Conservation (phyloP, 2,329 filamentous ascomycete genomes). For the Fusarium phyllophilum region DNA sequence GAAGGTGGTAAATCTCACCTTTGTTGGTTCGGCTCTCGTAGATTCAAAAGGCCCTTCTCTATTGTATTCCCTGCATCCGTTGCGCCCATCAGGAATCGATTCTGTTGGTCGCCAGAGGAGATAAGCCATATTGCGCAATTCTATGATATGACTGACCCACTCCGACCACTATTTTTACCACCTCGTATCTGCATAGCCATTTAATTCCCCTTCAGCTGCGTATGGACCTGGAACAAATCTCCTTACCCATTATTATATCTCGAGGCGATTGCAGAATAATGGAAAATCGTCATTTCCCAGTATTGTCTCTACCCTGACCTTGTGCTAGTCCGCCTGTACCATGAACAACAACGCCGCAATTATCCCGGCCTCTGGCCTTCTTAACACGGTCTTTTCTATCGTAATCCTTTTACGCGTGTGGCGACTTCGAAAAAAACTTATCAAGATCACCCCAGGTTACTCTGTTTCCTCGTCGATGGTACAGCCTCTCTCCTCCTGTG, state of each 20-base stretch:
- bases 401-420: neutral
- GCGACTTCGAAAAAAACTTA: neutral
- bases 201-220: neutral
- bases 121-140: neutral
- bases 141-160: neutral
- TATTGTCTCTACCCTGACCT: neutral
- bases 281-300: neutral
- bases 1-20: neutral
- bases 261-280: rapidly evolving
- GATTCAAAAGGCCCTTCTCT: neutral
- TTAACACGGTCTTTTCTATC: rapidly evolving
- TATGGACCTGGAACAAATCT: rapidly evolving
- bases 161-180: neutral
- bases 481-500: rapidly evolving
- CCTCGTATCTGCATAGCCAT: neutral
- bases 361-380: rapidly evolving
- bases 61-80: neutral
- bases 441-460: neutral
- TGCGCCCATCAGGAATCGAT: neutral
- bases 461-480: neutral
- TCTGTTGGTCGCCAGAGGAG: neutral
- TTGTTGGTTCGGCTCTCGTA: neutral
- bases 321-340: rapidly evolving
- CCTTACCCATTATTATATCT: rapidly evolving
- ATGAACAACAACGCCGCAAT: neutral